These are phyloP conservation scores for Acanthamoeba rhysodes DNA, from an alignment of 208 protist genomes.

Conservation along the genomic window DNA sequence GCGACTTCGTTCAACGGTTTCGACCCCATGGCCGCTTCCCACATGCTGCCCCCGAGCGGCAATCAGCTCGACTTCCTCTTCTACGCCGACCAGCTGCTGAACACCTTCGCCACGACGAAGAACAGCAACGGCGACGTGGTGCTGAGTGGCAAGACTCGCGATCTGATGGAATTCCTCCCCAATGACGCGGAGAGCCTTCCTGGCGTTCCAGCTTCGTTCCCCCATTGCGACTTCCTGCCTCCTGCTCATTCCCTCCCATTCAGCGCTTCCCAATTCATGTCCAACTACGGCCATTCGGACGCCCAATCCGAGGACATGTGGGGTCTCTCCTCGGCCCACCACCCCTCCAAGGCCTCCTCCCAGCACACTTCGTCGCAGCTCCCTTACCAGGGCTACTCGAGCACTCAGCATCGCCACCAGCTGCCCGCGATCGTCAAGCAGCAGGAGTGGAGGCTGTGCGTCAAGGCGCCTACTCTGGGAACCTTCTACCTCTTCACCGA, in stretches of 20 bases:
- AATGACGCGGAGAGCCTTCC: not conserved
- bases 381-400: not conserved
- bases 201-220: not conserved
- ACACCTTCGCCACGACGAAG: constrained; percentile 36
- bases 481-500: constrained; percentile 72
- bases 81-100: constrained; percentile 54
- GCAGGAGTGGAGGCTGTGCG: constrained; percentile 69
- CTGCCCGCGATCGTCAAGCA: constrained; percentile 12
- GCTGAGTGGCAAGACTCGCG: not conserved
- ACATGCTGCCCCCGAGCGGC: not conserved
- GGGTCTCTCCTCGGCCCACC: not conserved
- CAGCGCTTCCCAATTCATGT: too few species aligned
- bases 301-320: not conserved
- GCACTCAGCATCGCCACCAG: not conserved
- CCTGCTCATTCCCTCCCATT: not conserved
- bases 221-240: not conserved
- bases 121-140: not conserved
- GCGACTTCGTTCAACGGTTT: not conserved
- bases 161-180: not conserved
- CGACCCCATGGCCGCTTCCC: not conserved
- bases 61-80: constrained; percentile 44
- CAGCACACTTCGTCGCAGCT: not conserved
- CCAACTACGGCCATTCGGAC: not conserved
- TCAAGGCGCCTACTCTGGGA: constrained; percentile 50
- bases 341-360: not conserved